Base-by-base conservation (phyloP, 2,329 filamentous ascomycete species). In the Aspergillus spinulosporus region DNA sequence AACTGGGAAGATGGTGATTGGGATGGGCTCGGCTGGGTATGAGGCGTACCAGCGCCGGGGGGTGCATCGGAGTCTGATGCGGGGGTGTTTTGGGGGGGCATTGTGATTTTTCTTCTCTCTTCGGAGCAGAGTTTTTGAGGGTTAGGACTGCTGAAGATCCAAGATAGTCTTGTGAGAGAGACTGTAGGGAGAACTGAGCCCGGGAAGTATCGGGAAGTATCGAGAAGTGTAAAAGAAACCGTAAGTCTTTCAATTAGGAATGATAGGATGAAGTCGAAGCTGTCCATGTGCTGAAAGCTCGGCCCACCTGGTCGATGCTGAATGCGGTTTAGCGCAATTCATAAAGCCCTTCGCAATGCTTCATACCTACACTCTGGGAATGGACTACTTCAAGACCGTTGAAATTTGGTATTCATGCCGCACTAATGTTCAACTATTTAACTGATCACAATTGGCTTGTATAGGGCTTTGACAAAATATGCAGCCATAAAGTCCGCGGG, bases 61-160 rank as follows among this genome's bases (percentile, higher is more conserved):
- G 64, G 56, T 28, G 60, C 44, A 9, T 64, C 61, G 40, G 67
- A 65, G 61, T 68, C 63, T 32, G 68, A 66, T 64, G 67, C 63
- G 63, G 66, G 63, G 64, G 64, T 61, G 52, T 63, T 60, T 59
- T 59, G 54, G 31, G 65, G 64, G 56, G 68, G 49, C 66, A 68
- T 71, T 15, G 29, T 34, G 48, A 37, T 42, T 21, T 52, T 49
- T 52, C n/a, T 40, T 37, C 9, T 32, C 36, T 28, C 28, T 45
- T 9, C 26, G 42, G 21, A 31, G 26, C 6, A 5, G 26, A 5
- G 11, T 29, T 11, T 29, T 26, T 31, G 39, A 8, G 39, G 21
- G 21, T 26, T 44, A 15, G 42, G 15, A 9, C 42, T 21, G 21
- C 21, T 21, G 21, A 21, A 21, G 21, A 21, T 21, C 28, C 14